phyloP scores from a whole-genome alignment of 306 rosid species.

The Vachellia pachyceras region DNA sequence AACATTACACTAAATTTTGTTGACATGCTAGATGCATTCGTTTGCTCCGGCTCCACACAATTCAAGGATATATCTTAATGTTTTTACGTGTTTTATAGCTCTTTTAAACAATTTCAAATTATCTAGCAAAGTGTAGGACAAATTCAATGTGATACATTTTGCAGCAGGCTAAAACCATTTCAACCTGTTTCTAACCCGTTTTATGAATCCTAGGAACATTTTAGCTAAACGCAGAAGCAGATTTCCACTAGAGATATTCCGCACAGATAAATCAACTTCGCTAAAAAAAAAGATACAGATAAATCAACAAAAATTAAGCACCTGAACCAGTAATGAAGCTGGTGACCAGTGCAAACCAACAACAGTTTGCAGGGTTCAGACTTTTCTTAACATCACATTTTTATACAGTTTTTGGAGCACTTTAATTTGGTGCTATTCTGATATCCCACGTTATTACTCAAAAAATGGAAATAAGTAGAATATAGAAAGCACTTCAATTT shows the following conservation, averaged over 20 bases:
- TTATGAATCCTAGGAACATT: not conserved
- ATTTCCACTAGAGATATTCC: not conserved
- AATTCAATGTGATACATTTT: not conserved
- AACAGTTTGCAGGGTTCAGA: not conserved
- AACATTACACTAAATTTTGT: not conserved
- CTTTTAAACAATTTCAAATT: not conserved
- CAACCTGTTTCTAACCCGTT: not conserved
- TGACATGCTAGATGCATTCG: not conserved
- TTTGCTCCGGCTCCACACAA: not conserved
- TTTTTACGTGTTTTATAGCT: not conserved
- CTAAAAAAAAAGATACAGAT: not conserved
- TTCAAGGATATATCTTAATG: not conserved
- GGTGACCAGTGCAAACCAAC: not conserved
- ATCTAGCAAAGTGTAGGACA: not conserved
- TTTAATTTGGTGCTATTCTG: not conserved
- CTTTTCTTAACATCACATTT: not conserved
- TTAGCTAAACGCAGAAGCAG: not conserved
- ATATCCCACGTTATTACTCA: not conserved
- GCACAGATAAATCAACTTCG: not conserved
- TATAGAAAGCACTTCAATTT: not conserved
- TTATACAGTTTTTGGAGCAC: not conserved
- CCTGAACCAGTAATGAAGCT: not conserved
- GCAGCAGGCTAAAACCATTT: not conserved
- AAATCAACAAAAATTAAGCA: not conserved
- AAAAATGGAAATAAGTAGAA: not conserved